Percentiles rank a stretch among this genome's conserved stretches.
Evolutionary conservation across 75 land plant species (phyloP).

Genomic region (Selaginella tamariscina): DNA sequence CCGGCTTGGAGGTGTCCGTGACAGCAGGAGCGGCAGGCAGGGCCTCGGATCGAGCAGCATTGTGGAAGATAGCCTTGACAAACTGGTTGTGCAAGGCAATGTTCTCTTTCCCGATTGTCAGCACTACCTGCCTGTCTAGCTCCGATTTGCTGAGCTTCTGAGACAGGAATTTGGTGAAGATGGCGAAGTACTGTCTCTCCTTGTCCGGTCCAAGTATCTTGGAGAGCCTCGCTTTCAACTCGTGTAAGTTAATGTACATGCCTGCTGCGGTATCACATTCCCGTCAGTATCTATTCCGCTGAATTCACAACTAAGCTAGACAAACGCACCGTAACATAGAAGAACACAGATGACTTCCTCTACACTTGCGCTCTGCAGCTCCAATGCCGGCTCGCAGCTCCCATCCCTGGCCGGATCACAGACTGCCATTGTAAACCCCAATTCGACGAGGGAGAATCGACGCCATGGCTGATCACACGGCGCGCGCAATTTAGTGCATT

Average conservation of each 20-base stretch:
- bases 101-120: slow-evolving; percentile 70
- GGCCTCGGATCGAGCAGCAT: slow-evolving; percentile 36
- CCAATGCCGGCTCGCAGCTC: too few species aligned
- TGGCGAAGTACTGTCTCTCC: slow-evolving; percentile 43
- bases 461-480: neutral
- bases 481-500: neutral
- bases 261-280: neutral
- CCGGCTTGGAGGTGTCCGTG: neutral
- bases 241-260: slow-evolving; percentile 43
- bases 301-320: too few species aligned
- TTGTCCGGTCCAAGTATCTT: slow-evolving; percentile 42
- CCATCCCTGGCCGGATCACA: neutral
- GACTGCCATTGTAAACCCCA: neutral
- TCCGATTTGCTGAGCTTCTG: slow-evolving; percentile 38
- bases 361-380: neutral
- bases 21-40: slow-evolving; percentile 17
- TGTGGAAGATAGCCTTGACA: slow-evolving; percentile 49
- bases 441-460: neutral
- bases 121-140: slow-evolving; percentile 41
- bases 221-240: slow-evolving; percentile 43
- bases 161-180: slow-evolving; percentile 30
- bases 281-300: neutral
- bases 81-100: slow-evolving; percentile 53
- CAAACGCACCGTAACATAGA: too few species aligned
- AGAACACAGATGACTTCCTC: too few species aligned